Evolutionary conservation across 345 rosid genomes (phyloP).

Genomic region (Eucalyptus fibrosa): DNA sequence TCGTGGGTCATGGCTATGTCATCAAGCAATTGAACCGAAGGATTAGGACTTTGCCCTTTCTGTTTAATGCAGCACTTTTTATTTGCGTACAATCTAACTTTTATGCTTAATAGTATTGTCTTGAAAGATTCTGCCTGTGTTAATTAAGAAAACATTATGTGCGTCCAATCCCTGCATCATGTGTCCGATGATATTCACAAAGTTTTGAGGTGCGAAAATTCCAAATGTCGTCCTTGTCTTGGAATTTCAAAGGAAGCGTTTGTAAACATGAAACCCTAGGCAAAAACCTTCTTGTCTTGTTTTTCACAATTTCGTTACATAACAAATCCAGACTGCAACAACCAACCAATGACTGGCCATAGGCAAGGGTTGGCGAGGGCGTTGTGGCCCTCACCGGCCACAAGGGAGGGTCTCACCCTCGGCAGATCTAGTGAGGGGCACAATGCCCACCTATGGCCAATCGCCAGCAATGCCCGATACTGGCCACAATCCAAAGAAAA

Average conservation of each 20-base stretch:
- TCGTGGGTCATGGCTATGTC: neutral
- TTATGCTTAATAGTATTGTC: neutral
- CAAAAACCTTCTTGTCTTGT: neutral
- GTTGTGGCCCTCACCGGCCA: accelerated
- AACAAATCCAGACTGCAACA: neutral
- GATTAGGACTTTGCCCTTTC: neutral
- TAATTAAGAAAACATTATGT: neutral
- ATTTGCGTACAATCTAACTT: neutral
- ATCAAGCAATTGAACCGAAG: neutral
- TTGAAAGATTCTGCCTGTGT: neutral
- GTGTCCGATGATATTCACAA: neutral
- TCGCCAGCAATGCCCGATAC: accelerated
- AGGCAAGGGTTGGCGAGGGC: too few relatives aligned
- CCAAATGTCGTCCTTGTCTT: neutral
- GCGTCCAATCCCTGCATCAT: neutral
- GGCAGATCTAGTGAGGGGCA: accelerated
- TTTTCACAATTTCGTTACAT: accelerated
- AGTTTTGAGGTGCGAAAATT: neutral
- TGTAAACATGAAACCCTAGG: neutral
- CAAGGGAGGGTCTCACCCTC: too few relatives aligned
- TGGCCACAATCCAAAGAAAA: too few relatives aligned
- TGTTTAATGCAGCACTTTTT: neutral
- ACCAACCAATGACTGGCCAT: accelerated
- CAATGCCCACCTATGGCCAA: too few relatives aligned
- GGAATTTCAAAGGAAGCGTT: neutral